These are phyloP conservation scores for Butyriboletus loyo DNA, from an alignment of 768 basidiomycete genomes.

Conservation along the genomic window DNA sequence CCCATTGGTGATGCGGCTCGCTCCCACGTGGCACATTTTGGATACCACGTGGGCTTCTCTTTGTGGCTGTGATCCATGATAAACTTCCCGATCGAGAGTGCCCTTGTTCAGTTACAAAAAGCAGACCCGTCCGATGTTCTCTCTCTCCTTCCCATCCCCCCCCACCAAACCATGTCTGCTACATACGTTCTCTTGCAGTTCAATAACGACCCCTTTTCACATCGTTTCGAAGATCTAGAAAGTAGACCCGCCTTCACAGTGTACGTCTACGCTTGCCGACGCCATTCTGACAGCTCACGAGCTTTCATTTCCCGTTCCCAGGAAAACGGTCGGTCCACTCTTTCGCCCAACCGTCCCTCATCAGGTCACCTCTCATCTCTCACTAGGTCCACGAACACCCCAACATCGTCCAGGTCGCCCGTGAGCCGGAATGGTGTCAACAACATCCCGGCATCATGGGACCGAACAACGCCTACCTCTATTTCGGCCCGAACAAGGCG, in stretches of 20 bases:
- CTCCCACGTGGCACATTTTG: slow-evolving; percentile 36
- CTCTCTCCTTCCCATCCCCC: slow-evolving; percentile 18
- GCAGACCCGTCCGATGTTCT: slow-evolving; percentile 13
- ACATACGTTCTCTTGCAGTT: slow-evolving; percentile 58
- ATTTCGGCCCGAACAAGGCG: slow-evolving; percentile 62
- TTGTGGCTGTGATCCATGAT: slow-evolving; percentile 32
- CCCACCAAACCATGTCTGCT: slow-evolving; percentile 32
- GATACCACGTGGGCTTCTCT: slow-evolving; percentile 31
- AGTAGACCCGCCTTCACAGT: slow-evolving; percentile 63
- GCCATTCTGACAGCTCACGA: slow-evolving; percentile 3
- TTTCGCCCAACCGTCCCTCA: not conserved
- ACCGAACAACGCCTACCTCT: slow-evolving; percentile 74
- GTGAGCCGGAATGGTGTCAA: slow-evolving; percentile 64
- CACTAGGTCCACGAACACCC: slow-evolving; percentile 53
- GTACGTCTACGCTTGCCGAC: slow-evolving; percentile 39
- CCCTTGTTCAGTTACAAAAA: slow-evolving; percentile 41
- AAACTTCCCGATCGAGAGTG: slow-evolving; percentile 38
- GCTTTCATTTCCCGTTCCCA: not conserved
- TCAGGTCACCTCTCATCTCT: not conserved
- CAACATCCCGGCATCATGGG: slow-evolving; percentile 73
- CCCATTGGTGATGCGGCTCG: slow-evolving; percentile 14
- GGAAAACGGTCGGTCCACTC: slow-evolving; percentile 20
- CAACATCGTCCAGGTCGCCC: slow-evolving; percentile 59
- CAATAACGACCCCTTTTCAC: slow-evolving; percentile 59
- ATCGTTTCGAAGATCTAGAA: slow-evolving; percentile 62